These are phyloP conservation scores for Aspergillus sp. DNA, from an alignment of 2,329 filamentous ascomycete species.

Conservation along the genomic window DNA sequence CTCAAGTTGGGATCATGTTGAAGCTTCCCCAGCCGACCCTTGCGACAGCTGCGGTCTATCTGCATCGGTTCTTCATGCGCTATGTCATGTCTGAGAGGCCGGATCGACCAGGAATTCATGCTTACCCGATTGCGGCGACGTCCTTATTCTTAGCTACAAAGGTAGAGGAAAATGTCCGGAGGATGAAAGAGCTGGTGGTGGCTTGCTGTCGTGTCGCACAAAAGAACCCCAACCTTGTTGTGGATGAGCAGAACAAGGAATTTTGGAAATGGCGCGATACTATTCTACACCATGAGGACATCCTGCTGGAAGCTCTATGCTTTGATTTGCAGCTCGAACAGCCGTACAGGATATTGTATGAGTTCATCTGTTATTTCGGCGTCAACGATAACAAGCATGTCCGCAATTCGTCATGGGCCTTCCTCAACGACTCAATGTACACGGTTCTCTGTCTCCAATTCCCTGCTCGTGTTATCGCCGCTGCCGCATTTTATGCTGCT, in stretches of 20 bases:
- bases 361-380: slow-evolving; percentile 71
- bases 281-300: slow-evolving; percentile 87
- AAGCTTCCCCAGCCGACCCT: slow-evolving; percentile 90
- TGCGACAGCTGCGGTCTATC: slow-evolving; percentile 88
- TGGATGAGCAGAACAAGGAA: slow-evolving; percentile 96
- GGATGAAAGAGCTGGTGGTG: slow-evolving; percentile 92
- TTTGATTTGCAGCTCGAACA: slow-evolving; percentile 92
- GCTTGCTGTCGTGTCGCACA: slow-evolving; percentile 92
- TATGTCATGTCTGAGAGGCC: slow-evolving; percentile 75
- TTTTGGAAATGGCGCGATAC: slow-evolving; percentile 98
- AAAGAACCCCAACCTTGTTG: slow-evolving; percentile 84
- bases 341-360: slow-evolving; percentile 80
- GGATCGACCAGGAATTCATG: slow-evolving; percentile 71
- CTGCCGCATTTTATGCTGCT: slow-evolving; percentile 82
- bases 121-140: slow-evolving; percentile 91
- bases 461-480: slow-evolving; percentile 76
- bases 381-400: slow-evolving; percentile 78
- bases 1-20: slow-evolving; percentile 87
- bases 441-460: slow-evolving; percentile 83
- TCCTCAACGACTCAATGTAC: slow-evolving; percentile 85
- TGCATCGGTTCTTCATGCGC: slow-evolving; percentile 95
- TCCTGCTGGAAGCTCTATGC: slow-evolving; percentile 86
- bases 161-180: slow-evolving; percentile 93
- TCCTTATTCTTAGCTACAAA: slow-evolving; percentile 94
- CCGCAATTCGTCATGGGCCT: slow-evolving; percentile 87